Evolutionary conservation across 352 stramenopile genomes (phyloP), one percentile per base, ranked within the genome.

Genomic region (Globisporangium middletonii): DNA sequence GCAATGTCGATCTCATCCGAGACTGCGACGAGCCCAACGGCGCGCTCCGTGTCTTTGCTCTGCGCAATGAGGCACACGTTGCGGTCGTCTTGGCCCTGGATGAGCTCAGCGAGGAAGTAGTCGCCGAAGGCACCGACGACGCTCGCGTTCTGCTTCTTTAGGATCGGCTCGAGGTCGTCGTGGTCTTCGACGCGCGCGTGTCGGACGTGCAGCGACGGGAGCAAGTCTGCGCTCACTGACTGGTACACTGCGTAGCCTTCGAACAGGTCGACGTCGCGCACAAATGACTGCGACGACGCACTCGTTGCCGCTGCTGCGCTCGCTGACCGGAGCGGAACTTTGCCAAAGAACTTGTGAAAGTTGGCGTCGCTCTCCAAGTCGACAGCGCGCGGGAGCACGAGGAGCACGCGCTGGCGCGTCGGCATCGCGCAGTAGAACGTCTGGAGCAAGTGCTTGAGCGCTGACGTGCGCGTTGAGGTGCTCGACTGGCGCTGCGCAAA

Each of bases 31-130:
- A 97, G 65, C 1, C 90, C 90, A 7, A 93, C 78, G 2, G 89
- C 83, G 27, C 72, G 63, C 18, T 57, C 67, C 3, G 67, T 61
- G n/a, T 55, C 58, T 4, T 57, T 43, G 16, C 67, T 62, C 41
- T 94, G 65, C 0, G 88, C 79, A 11, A 96, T 84, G 12, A 93
- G 61, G 41, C 81, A 95, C 18, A 92, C 80, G 55, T 96, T 96
- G 62, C 84, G 67, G 4, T 80, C 72, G 56, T 96, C 83, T 63
- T 97, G 89, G 33, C 84, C 72, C 43, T 92, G 77, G 58, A 97
- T 97, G 45, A 98, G 75, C 53, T 97, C 90, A 1, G 90, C 92
- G 8, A 98, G 67, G 60, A 97, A 97, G 63, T 93, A 98, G n/a
- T 96, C 80, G 13, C 92, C 92, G 55, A 96, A 97, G 0, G 78